Evolutionary conservation across 2,329 filamentous ascomycete genomes (phyloP), one percentile per base, ranked within the genome.

Genomic region (Trichoderma breve): DNA sequence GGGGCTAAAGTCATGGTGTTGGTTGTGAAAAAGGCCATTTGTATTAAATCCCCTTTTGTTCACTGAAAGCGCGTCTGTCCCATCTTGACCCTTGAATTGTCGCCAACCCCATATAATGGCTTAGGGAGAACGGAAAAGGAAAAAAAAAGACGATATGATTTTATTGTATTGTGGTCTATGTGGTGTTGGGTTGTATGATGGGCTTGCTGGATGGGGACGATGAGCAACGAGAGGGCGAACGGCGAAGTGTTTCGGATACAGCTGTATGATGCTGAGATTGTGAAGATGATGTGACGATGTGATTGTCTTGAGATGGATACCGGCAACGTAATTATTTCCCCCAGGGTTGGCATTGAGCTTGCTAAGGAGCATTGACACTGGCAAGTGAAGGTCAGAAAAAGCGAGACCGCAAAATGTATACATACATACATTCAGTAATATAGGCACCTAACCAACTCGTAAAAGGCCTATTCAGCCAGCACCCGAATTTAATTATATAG

Each of bases 31-130:
- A 70, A 61, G 55, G 57, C 66, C 71, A 24, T 81, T 80, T 82
- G 78, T 83, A 82, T 82, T 82, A 83, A 84, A 81, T 81, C 79
- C 75, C 71, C 75, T 76, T 70, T 79, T 78, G 76, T 79, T 77
- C 74, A 76, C 32, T 61, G 55, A 18, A 66, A 70, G 28, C 67
- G 68, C 70, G 72, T 58, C 47, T 53, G 67, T 62, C 67, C 67
- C n/a, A 62, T 70, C 26, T 70, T 18, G 43, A 63, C 47, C 30
- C 58, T 71, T 55, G 43, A 57, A 28, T 30, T 62, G 58, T 34
- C 67, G 26, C 60, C 68, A 15, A 64, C 43, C 30, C 30, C 32
- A 24, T 61, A 62, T 34, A 24, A 62, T 53, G 67, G 43, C 57
- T 14, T 7, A 32, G 34, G 34, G 36, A 58, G 39, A 36, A 60